Evolutionary conservation across 2,329 filamentous ascomycete genomes (phyloP).

Genomic region (Ascochyta clinopodiicola): DNA sequence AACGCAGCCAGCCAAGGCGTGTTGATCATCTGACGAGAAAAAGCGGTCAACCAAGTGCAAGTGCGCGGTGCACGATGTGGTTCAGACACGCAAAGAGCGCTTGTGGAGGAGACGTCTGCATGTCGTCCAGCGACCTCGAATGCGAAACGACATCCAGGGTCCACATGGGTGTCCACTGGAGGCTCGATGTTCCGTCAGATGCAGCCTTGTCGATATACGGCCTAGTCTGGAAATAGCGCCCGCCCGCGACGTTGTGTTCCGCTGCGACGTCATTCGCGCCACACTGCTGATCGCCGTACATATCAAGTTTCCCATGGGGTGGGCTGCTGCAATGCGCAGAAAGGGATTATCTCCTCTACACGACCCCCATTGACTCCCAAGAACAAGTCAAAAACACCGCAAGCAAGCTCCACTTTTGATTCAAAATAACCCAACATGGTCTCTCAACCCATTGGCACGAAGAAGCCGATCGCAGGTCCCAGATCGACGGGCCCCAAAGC

Average conservation of each 20-base stretch:
- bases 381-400: not conserved
- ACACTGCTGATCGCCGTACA: constrained; percentile 10
- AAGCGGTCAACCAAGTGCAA: not conserved
- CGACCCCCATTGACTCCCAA: not conserved
- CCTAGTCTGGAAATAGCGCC: constrained; percentile 20
- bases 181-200: constrained; percentile 26
- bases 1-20: constrained; percentile 11
- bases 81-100: constrained; percentile 3
- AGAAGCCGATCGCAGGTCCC: constrained; percentile 28
- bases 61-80: constrained; percentile 2
- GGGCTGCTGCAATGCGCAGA: constrained; percentile 1
- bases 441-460: constrained; percentile 36
- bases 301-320: constrained; percentile 20
- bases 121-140: constrained; percentile 17
- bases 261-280: constrained; percentile 26
- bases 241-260: constrained; percentile 18
- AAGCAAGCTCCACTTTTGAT: not conserved
- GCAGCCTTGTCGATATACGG: constrained; percentile 30
- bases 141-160: constrained; percentile 33
- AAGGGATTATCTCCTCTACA: not conserved
- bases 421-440: constrained; percentile 22
- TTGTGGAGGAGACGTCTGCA: constrained; percentile 7
- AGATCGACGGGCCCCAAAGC: constrained; percentile 21
- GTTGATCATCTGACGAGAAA: not conserved
- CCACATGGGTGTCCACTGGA: constrained; percentile 16